These are phyloP conservation scores for Calonectria leucothoes DNA, from an alignment of 2,329 filamentous ascomycete species.

Conservation along the genomic window DNA sequence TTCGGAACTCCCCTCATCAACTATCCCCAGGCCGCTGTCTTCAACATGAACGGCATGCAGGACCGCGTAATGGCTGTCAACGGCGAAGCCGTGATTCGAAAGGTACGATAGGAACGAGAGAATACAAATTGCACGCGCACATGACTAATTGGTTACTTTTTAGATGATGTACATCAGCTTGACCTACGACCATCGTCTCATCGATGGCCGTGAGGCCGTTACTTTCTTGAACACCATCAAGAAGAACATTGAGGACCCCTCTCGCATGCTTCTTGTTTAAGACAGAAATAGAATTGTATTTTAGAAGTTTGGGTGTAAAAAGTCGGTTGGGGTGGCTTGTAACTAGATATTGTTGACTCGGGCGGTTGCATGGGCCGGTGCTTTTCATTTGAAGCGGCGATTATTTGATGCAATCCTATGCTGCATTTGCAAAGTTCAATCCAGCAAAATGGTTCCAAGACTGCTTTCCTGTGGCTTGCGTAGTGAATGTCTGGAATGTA, in stretches of 20 bases:
- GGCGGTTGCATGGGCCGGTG: constrained; percentile 27
- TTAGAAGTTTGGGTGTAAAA: constrained; percentile 19
- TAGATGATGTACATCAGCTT: constrained; percentile 61
- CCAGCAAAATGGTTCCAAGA: neutral
- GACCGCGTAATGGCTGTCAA: constrained; percentile 67
- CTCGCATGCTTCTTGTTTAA: constrained; percentile 61
- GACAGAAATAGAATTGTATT: constrained; percentile 25
- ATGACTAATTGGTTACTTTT: constrained; percentile 3
- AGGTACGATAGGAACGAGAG: too few relatives aligned
- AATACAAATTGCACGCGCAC: constrained; percentile 17
- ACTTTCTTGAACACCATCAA: constrained; percentile 60
- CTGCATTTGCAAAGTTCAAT: neutral
- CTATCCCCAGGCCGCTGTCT: constrained; percentile 74
- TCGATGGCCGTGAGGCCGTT: constrained; percentile 69
- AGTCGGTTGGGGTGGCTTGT: constrained; percentile 3
- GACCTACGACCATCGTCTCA: constrained; percentile 66
- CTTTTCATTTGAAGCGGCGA: constrained; percentile 20
- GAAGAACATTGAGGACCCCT: constrained; percentile 53
- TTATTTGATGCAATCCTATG: constrained; percentile 17
- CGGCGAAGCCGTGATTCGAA: constrained; percentile 59
- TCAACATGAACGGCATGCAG: constrained; percentile 70
- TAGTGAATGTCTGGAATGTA: neutral
- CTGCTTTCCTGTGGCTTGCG: neutral
- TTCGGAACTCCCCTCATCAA: constrained; percentile 78
- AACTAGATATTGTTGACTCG: constrained; percentile 5